These are phyloP conservation scores for Golubevia sp. DNA, from an alignment of 1,284 basidiomycete species.

Conservation along the genomic window DNA sequence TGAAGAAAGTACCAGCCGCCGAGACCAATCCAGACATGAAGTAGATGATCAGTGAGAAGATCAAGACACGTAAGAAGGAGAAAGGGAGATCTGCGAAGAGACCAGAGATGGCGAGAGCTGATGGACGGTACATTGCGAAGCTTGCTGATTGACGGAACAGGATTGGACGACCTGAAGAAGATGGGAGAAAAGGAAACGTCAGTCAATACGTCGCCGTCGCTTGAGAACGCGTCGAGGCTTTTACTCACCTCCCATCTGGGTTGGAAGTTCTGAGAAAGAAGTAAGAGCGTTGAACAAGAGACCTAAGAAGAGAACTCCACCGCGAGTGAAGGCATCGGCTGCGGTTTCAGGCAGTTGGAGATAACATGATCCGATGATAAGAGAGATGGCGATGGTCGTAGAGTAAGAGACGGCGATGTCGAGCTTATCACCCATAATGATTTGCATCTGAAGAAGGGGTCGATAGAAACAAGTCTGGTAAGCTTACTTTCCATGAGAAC, in stretches of 20 bases:
- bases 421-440: slow-evolving; percentile 40
- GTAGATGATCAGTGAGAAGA: slow-evolving; percentile 46
- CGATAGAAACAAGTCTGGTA: too few relatives aligned
- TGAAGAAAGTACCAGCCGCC: slow-evolving; percentile 35
- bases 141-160: neutral
- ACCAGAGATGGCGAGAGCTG: slow-evolving; percentile 16
- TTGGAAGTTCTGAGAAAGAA: slow-evolving; percentile 39
- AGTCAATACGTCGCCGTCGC: slow-evolving; percentile 34
- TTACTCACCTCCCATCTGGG: slow-evolving; percentile 29
- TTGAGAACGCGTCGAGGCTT: slow-evolving; percentile 43
- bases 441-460: slow-evolving; percentile 34
- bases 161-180: too few relatives aligned
- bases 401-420: slow-evolving; percentile 45
- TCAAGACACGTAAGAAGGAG: slow-evolving; percentile 21
- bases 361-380: slow-evolving; percentile 39
- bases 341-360: slow-evolving; percentile 26
- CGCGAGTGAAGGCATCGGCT: slow-evolving; percentile 40
- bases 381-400: slow-evolving; percentile 34
- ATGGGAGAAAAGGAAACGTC: slow-evolving; percentile 14
- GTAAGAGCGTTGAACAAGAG: slow-evolving; percentile 19
- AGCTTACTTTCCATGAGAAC: too few relatives aligned
- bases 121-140: slow-evolving; percentile 2
- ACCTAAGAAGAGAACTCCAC: slow-evolving; percentile 25
- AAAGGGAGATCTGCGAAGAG: slow-evolving; percentile 41
- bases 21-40: slow-evolving; percentile 40